These are phyloP conservation scores for Sarocladium kiliense DNA, from an alignment of 2,329 filamentous ascomycete species.

Conservation along the genomic window DNA sequence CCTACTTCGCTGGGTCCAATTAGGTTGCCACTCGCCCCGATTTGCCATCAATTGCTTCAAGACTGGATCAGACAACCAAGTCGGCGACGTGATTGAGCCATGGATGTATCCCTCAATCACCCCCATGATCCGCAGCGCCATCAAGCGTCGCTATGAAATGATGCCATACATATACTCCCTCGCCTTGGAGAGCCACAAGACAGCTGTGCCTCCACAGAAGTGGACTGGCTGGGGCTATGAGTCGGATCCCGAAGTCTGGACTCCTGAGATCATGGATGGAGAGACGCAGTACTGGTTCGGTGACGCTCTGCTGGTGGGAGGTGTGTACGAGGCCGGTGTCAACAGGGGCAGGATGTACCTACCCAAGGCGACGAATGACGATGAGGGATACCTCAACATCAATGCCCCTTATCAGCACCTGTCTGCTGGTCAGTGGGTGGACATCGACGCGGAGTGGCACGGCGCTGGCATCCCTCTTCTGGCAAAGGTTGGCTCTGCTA, in stretches of 20 bases:
- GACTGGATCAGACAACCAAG: constrained; percentile 58
- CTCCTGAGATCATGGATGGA: constrained; percentile 50
- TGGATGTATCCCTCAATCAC: constrained; percentile 72
- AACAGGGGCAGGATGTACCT: constrained; percentile 56
- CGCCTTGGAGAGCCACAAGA: constrained; percentile 55
- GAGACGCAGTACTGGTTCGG: constrained; percentile 73
- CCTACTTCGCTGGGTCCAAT: constrained; percentile 67
- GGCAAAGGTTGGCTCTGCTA: constrained; percentile 31
- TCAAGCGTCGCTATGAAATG: constrained; percentile 66
- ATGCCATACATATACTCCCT: constrained; percentile 68
- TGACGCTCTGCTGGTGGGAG: constrained; percentile 59
- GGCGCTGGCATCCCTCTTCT: constrained; percentile 34
- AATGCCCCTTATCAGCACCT: constrained; percentile 57
- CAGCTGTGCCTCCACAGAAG: constrained; percentile 59
- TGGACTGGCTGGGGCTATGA: constrained; percentile 75
- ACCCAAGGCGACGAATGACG: constrained; percentile 46
- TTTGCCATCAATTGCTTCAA: constrained; percentile 80
- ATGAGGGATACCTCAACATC: constrained; percentile 57
- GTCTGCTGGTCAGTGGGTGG: constrained; percentile 34
- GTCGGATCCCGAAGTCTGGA: constrained; percentile 62
- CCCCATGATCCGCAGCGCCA: constrained; percentile 55
- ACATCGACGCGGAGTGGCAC: constrained; percentile 36
- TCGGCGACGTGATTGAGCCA: constrained; percentile 71
- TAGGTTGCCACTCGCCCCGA: constrained; percentile 63
- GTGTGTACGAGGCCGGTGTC: constrained; percentile 59